Base-by-base conservation (phyloP, 495 filamentous ascomycete genomes). In the Penicillium herquei region DNA sequence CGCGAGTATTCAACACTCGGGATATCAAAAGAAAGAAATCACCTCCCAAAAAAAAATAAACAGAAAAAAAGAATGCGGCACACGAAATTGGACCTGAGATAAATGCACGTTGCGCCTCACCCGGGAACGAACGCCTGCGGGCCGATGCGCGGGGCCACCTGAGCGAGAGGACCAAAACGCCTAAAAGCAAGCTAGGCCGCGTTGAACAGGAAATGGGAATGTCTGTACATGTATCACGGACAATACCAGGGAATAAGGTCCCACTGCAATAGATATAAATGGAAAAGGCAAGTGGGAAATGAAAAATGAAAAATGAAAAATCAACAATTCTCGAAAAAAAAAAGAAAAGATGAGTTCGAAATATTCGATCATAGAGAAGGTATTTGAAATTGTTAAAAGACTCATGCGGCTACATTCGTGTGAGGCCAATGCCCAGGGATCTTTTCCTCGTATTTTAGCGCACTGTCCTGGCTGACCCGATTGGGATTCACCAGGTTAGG, bases 371-470 rank as follows among this genome's bases (percentile, higher is more conserved):
- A 55, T 55, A 55, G 41, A 43, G 55, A 39, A 59, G n/a, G 21
- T n/a, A 41, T 35, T 17, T 18, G 13, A 56, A 34, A 51, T 7
- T 44, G 18, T 46, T 7, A 33, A 46, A 8, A 14, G 18, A 31
- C 60, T 63, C 59, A 75, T 47, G 66, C 69, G 0, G 65, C 57
- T 51, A 73, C 60, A 56, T 69, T 67, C 47, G 68, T 63, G 12
- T 61, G 70, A 10, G 73, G 73, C 47, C 53, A 77, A 41, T 64
- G 68, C 16, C 73, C 73, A 0, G 73, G 73, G n/a, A 77, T 74
- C 44, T 69, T 65, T 60, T 70, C 54, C 46, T 70, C 72, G 35
- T 74, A 62, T 6, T 69, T 68, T 9, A 61, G 42, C 26, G 65
- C 69, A 44, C 62, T 66, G 58, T 75, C 72, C 26, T 64, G 67